These are phyloP conservation scores for Talaromyces amestolkiae DNA, from an alignment of 2,329 filamentous ascomycete genomes.

Conservation along the genomic window DNA sequence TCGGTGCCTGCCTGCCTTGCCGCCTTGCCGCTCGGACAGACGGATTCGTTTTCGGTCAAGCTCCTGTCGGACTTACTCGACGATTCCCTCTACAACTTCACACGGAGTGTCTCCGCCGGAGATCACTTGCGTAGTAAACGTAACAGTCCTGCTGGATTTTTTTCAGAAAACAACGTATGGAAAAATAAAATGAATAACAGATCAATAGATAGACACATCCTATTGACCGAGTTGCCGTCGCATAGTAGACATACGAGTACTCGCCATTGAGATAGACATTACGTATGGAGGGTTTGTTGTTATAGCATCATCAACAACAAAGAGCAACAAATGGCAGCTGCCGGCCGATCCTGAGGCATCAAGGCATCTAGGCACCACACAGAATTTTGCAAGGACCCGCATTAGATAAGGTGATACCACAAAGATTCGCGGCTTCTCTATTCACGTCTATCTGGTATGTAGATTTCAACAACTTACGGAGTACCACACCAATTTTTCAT, in stretches of 20 bases:
- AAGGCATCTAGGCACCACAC: constrained; percentile 1
- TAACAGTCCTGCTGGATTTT: too few relatives aligned
- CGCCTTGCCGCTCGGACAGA: neutral
- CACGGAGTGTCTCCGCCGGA: neutral
- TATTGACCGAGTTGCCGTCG: neutral
- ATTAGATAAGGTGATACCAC: too few relatives aligned
- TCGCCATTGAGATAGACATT: constrained; percentile 2
- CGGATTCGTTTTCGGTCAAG: constrained; percentile 10
- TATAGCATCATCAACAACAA: neutral
- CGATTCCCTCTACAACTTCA: neutral
- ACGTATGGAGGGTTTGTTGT: neutral
- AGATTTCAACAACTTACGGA: too few relatives aligned
- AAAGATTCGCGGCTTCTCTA: too few relatives aligned
- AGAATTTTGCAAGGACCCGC: too few relatives aligned
- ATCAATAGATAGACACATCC: neutral
- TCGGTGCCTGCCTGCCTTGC: constrained; percentile 2
- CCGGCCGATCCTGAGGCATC: neutral
- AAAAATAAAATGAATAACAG: neutral
- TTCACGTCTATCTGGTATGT: too few relatives aligned
- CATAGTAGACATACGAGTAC: neutral
- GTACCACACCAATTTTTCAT: too few relatives aligned
- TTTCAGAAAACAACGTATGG: too few relatives aligned
- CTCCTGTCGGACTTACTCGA: neutral
- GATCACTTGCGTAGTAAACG: neutral
- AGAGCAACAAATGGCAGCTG: neutral